Evolutionary conservation across 495 filamentous ascomycete genomes (phyloP), one percentile per base, ranked within the genome.

Genomic region (Penicillium bialowiezense): DNA sequence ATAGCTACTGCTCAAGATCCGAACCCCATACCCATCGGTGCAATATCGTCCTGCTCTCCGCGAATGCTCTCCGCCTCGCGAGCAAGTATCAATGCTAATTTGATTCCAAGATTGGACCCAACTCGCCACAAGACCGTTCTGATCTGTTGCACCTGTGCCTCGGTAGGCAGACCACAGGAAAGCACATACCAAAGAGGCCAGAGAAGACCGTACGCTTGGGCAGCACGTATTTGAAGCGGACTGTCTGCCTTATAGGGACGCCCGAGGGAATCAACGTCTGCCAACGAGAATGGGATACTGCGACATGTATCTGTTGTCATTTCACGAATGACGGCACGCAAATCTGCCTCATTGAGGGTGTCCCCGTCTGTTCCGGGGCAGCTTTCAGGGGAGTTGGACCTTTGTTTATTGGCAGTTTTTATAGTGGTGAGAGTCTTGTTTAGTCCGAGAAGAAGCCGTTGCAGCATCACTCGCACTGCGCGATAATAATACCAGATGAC

Each of bases 141-240:
- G 19, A 72, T 65, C 38, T 67, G 63, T 7, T 60, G 44, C 2
- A 43, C 44, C 50, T 75, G 71, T 0, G 45, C 41, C 10, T 63
- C 55, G 1, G 65, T 69, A 1, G 71, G 69, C 36, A 74, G 49
- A 0, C 67, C 69, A 26, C 55, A 69, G 12, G 67, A 62, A 6
- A 71, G 31, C 10, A 72, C 58, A 31, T 72, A 70, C 72, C 72
- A 75, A 14, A 74, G 47, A 0, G 72, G 72, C 72, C 72, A 75
- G 2, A 74, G 58, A 43, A 73, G 55, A 14, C 60, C 63, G 24
- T 73, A 69, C 0, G 52, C 68, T 13, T 69, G 62, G 5, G 65
- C 64, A 8, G 65, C 68, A 13, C 70, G 67, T 2, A 69, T 48
- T 3, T 56, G 51, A 20, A 48, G 44, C 10, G 44, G 50, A 14